These are phyloP conservation scores for Phytophthora sp. DNA, from an alignment of 352 stramenopile species.

Conservation along the genomic window DNA sequence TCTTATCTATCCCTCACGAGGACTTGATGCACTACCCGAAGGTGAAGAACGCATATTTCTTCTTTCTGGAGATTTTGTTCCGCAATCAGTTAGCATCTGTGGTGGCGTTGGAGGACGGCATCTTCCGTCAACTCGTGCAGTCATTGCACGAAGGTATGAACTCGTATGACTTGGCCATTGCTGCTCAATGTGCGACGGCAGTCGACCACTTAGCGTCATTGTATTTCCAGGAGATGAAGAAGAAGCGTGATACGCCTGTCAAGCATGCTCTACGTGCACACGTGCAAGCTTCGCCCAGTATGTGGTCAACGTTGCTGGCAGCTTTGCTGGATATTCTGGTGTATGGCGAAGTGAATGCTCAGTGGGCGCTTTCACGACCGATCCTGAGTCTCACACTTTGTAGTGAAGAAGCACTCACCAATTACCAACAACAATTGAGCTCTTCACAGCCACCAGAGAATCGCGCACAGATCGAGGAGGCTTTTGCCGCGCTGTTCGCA, in stretches of 20 bases:
- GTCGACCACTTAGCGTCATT: conserved; percentile 93
- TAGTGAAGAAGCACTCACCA: conserved; percentile 90
- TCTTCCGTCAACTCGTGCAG: conserved; percentile 97
- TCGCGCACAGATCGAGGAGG: conserved; percentile 94
- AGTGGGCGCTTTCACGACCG: conserved; percentile 97
- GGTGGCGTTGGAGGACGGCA: conserved; percentile 90
- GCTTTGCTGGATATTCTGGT: conserved; percentile 98
- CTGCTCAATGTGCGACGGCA: conserved; percentile 94
- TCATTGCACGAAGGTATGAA: conserved; percentile 91
- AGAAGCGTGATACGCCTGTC: conserved; percentile 95
- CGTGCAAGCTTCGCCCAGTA: conserved; percentile 91
- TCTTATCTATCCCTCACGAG: conserved; percentile 95
- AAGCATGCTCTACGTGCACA: conserved; percentile 94
- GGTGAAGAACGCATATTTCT: conserved; percentile 98
- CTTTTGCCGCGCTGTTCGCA: conserved; percentile 95
- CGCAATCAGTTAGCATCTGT: conserved; percentile 96
- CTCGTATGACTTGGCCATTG: conserved; percentile 92
- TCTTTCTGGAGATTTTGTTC: conserved; percentile 98
- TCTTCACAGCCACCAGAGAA: conserved; percentile 94
- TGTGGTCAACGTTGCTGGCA: conserved; percentile 87
- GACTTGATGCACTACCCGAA: conserved; percentile 98
- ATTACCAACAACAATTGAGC: conserved; percentile 96
- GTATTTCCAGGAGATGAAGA: conserved; percentile 97
- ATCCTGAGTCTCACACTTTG: conserved; percentile 98
- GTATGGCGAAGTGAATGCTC: conserved; percentile 96